Evolutionary conservation across 169 alveolate genomes (phyloP).

Genomic region (Condylostoma magnum): DNA sequence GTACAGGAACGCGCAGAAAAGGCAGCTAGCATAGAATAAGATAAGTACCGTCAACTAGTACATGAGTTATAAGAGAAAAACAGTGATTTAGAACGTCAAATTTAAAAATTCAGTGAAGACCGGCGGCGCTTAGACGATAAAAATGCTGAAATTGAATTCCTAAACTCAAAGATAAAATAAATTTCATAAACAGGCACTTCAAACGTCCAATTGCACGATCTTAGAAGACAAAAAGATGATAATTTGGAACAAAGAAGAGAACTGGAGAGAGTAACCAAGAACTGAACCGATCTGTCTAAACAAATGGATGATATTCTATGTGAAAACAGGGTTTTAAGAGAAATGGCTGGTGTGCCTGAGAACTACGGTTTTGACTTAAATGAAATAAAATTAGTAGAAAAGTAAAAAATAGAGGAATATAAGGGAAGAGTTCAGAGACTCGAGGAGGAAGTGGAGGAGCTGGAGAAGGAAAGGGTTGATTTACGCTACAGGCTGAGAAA

Average conservation of each 20-base stretch:
- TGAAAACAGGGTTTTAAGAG: slow-evolving; percentile 81
- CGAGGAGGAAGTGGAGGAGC: slow-evolving; percentile 78
- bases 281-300: slow-evolving; percentile 53
- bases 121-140: neutral
- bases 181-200: neutral
- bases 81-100: neutral
- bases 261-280: slow-evolving; percentile 36
- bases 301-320: slow-evolving; percentile 70
- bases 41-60: slow-evolving; percentile 5
- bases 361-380: slow-evolving; percentile 74
- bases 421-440: slow-evolving; percentile 74
- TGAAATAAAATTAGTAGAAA: slow-evolving; percentile 70
- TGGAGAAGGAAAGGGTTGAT: slow-evolving; percentile 80
- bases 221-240: slow-evolving; percentile 16
- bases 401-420: slow-evolving; percentile 81
- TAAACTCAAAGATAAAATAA: neutral
- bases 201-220: neutral
- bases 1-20: neutral
- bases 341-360: slow-evolving; percentile 83
- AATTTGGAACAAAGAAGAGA: slow-evolving; percentile 33
- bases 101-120: neutral
- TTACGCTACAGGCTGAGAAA: slow-evolving; percentile 67
- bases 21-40: slow-evolving; percentile 14
- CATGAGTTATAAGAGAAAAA: slow-evolving; percentile 9
- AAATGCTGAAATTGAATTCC: slow-evolving; percentile 3